Conservation (phyloP, 2,329 filamentous ascomycete genomes). For the Fusarium vanettenii region DNA sequence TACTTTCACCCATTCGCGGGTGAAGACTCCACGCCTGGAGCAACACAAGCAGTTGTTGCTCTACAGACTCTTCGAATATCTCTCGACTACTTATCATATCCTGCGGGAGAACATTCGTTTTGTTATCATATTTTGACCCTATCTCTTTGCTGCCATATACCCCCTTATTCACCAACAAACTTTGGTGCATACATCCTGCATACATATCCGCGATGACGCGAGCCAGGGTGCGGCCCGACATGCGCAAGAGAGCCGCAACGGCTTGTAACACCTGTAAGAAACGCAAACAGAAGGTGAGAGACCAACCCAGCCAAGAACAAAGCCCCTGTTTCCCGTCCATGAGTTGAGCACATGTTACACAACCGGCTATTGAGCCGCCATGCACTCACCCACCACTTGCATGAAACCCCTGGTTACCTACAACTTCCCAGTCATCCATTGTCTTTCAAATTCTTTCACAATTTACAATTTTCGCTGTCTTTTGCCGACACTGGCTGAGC, state of each 20-base stretch:
- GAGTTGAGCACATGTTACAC: not conserved
- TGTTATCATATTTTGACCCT: not conserved
- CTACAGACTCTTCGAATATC: not conserved
- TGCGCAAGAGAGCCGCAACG: slow-evolving; percentile 71
- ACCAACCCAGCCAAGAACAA: not conserved
- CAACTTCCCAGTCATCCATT: not conserved
- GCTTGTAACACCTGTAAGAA: slow-evolving; percentile 74
- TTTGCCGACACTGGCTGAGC: not conserved
- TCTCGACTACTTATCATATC: not conserved
- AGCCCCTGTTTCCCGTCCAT: not conserved
- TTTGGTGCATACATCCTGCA: not conserved
- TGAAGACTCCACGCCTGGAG: not conserved
- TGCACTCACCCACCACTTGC: not conserved
- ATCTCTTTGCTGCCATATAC: not conserved
- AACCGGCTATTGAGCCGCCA: not conserved
- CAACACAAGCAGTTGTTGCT: not conserved
- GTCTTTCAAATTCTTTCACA: not conserved
- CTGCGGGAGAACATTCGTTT: not conserved
- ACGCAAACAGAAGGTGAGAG: slow-evolving; percentile 74
- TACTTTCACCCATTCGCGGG: not conserved
- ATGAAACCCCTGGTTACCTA: not conserved
- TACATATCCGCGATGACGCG: slow-evolving; percentile 57
- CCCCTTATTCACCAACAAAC: not conserved
- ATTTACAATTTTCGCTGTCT: not conserved
- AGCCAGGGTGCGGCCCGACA: slow-evolving; percentile 67